phyloP scores from a whole-genome alignment of 805 yeast species.

The Yamadazyma laniorum region DNA sequence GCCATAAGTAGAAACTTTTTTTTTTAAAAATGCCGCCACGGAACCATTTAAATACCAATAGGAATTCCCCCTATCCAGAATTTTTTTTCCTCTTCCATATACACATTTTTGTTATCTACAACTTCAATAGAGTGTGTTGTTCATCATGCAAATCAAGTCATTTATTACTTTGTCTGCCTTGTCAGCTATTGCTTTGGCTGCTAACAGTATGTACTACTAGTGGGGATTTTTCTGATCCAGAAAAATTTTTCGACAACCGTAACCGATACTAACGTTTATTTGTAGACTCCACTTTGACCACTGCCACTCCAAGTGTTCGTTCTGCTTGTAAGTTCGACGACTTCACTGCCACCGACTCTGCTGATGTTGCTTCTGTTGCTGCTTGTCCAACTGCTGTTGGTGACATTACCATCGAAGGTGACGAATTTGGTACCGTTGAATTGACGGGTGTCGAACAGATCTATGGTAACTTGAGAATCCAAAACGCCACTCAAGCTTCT shows the following conservation, averaged over 20 bases:
- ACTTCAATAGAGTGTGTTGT: background rate
- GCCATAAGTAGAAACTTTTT: constrained; percentile 5
- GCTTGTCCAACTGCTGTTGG: constrained; percentile 81
- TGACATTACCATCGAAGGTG: constrained; percentile 69
- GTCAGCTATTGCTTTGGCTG: constrained; percentile 43
- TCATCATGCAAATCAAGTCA: constrained; percentile 56
- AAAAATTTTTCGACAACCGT: background rate
- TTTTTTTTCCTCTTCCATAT: constrained; percentile 4
- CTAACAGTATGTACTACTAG: constrained; percentile 23
- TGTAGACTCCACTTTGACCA: constrained; percentile 43
- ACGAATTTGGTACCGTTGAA: constrained; percentile 54
- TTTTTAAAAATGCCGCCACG: constrained; percentile 5
- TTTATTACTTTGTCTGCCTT: constrained; percentile 48
- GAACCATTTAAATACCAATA: constrained; percentile 10
- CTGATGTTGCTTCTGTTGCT: constrained; percentile 70
- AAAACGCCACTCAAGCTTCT: constrained; percentile 61
- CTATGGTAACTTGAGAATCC: constrained; percentile 70
- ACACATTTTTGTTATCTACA: constrained; percentile 1
- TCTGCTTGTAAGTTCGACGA: constrained; percentile 62
- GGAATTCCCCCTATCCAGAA: constrained; percentile 3
- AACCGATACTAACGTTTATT: too few relatives aligned
- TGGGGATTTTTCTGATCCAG: background rate
- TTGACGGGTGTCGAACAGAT: constrained; percentile 74
- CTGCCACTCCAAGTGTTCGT: constrained; percentile 54
- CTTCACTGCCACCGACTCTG: constrained; percentile 74